phyloP scores from a whole-genome alignment of 1,284 basidiomycete genomes.

The Melampsora occidentalis region DNA sequence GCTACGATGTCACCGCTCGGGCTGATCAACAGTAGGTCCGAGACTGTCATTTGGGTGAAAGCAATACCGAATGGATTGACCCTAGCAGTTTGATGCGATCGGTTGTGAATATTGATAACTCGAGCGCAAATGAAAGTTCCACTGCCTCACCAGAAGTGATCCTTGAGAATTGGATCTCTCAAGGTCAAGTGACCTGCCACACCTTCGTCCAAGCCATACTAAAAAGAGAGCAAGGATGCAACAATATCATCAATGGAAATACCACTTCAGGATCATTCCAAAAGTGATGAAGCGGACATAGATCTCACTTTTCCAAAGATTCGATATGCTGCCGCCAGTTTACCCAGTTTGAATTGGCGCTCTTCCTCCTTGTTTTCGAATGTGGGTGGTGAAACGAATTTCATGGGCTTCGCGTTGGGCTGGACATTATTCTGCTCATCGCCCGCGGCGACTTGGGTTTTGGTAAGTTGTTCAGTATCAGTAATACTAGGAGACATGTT shows the following conservation, averaged over 20 bases:
- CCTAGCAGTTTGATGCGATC: not conserved
- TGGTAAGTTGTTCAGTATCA: not conserved
- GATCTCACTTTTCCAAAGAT: conserved; percentile 60
- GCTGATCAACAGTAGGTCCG: conserved; percentile 59
- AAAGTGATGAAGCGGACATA: not conserved
- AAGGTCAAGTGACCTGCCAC: conserved; percentile 67
- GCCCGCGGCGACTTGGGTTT: not conserved
- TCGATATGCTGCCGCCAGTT: conserved; percentile 60
- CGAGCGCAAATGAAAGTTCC: conserved; percentile 49
- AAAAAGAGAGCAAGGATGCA: not conserved
- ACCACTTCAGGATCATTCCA: not conserved
- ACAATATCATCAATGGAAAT: not conserved
- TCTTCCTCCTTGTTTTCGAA: conserved; percentile 58
- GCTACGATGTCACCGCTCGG: conserved; percentile 59
- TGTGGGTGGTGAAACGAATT: conserved; percentile 48
- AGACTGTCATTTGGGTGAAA: conserved; percentile 59
- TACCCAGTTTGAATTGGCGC: conserved; percentile 60
- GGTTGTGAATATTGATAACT: conserved; percentile 48
- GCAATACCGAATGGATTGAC: conserved; percentile 46
- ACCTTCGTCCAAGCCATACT: conserved; percentile 42
- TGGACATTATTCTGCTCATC: conserved; percentile 7
- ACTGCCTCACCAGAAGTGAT: conserved; percentile 60
- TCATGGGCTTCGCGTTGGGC: conserved; percentile 41
- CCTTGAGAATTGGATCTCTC: conserved; percentile 60
- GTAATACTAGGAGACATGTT: not conserved